phyloP scores from a whole-genome alignment of 2,329 filamentous ascomycete genomes.

The Whalleya microplaca region DNA sequence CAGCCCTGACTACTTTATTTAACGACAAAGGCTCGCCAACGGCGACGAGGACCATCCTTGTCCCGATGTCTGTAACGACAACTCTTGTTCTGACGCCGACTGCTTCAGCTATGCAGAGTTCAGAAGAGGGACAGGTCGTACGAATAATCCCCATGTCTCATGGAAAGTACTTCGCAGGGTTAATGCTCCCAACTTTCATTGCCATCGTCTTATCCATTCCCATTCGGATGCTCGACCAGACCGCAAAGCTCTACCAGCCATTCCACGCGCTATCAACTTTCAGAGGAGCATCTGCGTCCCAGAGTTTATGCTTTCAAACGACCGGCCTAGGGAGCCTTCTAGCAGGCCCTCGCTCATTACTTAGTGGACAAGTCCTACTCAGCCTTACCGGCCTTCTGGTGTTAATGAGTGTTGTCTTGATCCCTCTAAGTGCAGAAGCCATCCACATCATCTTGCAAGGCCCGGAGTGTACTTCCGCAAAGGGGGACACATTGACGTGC shows the following conservation, averaged over 20 bases:
- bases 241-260: conserved; percentile 44
- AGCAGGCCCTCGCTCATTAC: conserved; percentile 39
- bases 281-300: conserved; percentile 42
- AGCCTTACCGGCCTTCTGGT: conserved; percentile 43
- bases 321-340: conserved; percentile 42
- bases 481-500: conserved; percentile 32
- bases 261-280: conserved; percentile 46
- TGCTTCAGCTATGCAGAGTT: conserved; percentile 11
- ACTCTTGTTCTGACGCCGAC: conserved; percentile 13
- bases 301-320: conserved; percentile 49
- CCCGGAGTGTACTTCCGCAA: conserved; percentile 8
- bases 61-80: conserved; percentile 25
- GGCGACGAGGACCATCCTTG: conserved; percentile 20
- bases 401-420: conserved; percentile 39
- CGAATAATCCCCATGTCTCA: conserved; percentile 31
- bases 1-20: conserved; percentile 15
- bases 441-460: conserved; percentile 44
- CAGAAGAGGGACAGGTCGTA: conserved; percentile 10
- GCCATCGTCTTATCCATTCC: conserved; percentile 41
- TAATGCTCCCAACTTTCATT: conserved; percentile 43
- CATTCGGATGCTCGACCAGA: conserved; percentile 42
- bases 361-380: conserved; percentile 42
- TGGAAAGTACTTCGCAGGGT: conserved; percentile 40
- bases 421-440: conserved; percentile 46
- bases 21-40: conserved; percentile 23